These are phyloP conservation scores for Teunomyces aglyptinius DNA, from an alignment of 805 yeast genomes.

Conservation along the genomic window DNA sequence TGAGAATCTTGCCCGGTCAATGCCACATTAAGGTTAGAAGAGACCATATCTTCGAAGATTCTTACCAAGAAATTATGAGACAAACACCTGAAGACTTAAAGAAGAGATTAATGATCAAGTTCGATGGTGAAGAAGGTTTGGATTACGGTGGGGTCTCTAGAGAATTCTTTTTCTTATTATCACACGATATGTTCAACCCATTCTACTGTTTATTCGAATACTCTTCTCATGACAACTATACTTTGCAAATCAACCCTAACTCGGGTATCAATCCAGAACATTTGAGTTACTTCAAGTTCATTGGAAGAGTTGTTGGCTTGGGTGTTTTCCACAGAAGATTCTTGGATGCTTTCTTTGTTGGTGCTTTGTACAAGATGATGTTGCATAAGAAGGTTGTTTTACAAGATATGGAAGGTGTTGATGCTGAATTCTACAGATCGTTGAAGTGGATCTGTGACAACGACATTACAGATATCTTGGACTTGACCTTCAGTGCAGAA, in stretches of 20 bases:
- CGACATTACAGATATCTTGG: constrained; percentile 80
- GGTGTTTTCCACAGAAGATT: constrained; percentile 98
- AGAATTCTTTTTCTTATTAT: constrained; percentile 92
- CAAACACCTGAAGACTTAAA: constrained; percentile 98
- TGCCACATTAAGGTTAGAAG: constrained; percentile 98
- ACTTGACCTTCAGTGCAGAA: constrained; percentile 81
- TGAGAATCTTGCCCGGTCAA: constrained; percentile 96
- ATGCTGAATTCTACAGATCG: constrained; percentile 92
- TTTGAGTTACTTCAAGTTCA: constrained; percentile 94
- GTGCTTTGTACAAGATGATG: constrained; percentile 98
- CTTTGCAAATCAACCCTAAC: constrained; percentile 96
- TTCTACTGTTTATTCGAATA: constrained; percentile 96
- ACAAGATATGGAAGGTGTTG: constrained; percentile 98
- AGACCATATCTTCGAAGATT: constrained; percentile 94
- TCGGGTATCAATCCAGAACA: constrained; percentile 97
- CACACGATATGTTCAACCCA: constrained; percentile 99
- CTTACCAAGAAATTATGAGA: constrained; percentile 97
- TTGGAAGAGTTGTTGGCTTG: constrained; percentile 96
- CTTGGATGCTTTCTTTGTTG: constrained; percentile 96
- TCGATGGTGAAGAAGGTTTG: constrained; percentile 98
- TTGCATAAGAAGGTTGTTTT: constrained; percentile 89
- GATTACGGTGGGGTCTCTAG: constrained; percentile 99
- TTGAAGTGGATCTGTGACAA: constrained; percentile 95
- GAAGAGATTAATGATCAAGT: constrained; percentile 95
- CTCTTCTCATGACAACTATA: constrained; percentile 96